phyloP scores from a whole-genome alignment of 306 rosid genomes.

The Lathyrus aphaca region DNA sequence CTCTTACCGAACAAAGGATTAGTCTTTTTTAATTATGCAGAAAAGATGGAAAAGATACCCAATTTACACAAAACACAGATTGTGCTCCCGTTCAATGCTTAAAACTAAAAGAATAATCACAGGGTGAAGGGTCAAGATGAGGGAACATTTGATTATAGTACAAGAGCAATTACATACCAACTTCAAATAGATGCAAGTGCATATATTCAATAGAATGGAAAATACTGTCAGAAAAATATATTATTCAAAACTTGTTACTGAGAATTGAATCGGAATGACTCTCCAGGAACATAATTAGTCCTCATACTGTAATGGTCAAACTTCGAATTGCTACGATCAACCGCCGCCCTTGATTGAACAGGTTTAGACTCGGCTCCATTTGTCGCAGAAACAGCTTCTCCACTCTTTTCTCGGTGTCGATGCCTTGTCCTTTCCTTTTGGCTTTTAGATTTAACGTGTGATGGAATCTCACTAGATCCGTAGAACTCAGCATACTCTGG shows the following conservation, averaged over 20 bases:
- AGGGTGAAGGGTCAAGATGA: too few species aligned
- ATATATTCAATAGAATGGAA: constrained; percentile 44
- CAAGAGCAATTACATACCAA: constrained; percentile 34
- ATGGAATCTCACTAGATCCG: constrained; percentile 70
- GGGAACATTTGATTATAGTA: constrained; percentile 33
- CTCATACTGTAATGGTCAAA: constrained; percentile 77
- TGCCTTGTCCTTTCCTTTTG: constrained; percentile 85
- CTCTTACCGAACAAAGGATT: too few species aligned
- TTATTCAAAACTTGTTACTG: constrained; percentile 35
- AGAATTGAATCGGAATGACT: constrained; percentile 55
- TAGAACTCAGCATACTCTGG: constrained; percentile 75
- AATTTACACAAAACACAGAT: too few species aligned
- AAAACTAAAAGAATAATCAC: too few species aligned
- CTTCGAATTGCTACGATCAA: constrained; percentile 52
- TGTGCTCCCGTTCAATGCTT: too few species aligned
- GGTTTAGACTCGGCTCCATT: constrained; percentile 60
- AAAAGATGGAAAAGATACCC: too few species aligned
- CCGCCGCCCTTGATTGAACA: constrained; percentile 55
- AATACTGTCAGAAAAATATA: constrained; percentile 9
- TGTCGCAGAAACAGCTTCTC: constrained; percentile 58
- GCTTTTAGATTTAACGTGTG: constrained; percentile 69
- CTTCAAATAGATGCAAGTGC: constrained; percentile 34
- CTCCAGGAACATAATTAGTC: constrained; percentile 59
- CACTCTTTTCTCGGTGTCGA: constrained; percentile 82
- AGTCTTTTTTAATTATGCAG: too few species aligned